Evolutionary conservation across 148 eudicot species (phyloP).

Genomic region (Tetragonia tetragonoides): DNA sequence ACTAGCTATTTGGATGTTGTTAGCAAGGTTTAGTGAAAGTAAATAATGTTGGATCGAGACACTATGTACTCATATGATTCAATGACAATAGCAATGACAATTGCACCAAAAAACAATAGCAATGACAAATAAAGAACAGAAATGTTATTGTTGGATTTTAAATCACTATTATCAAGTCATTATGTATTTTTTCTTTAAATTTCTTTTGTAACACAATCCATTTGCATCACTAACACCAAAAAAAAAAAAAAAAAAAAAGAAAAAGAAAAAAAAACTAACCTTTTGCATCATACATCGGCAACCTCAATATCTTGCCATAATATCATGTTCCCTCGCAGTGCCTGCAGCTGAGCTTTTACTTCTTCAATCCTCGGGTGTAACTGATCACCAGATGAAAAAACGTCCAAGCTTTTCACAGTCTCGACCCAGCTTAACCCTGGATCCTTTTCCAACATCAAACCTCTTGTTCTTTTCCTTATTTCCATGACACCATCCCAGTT

Average conservation of each 20-base stretch:
- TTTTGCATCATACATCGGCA: conserved; percentile 27
- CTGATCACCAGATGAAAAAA: conserved; percentile 67
- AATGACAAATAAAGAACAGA: too few species aligned
- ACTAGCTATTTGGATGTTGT: too few species aligned
- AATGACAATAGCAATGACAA: too few species aligned
- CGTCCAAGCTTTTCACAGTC: conserved; percentile 35
- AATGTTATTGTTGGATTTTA: too few species aligned
- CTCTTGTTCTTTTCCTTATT: conserved; percentile 54
- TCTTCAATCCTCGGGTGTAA: conserved; percentile 50
- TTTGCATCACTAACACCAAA: too few species aligned
- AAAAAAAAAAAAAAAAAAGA: background rate
- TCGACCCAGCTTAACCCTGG: conserved; percentile 87
- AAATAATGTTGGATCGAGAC: too few species aligned
- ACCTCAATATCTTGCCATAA: conserved; percentile 27
- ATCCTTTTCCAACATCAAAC: conserved; percentile 50
- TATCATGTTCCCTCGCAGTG: conserved; percentile 38
- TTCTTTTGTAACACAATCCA: too few species aligned
- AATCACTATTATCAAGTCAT: too few species aligned
- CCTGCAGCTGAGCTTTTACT: conserved; percentile 37
- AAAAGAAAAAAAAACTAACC: background rate
- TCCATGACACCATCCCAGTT: conserved; percentile 67
- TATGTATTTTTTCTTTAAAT: too few species aligned
- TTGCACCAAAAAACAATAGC: too few species aligned
- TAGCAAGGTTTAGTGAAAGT: too few species aligned
- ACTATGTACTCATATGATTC: too few species aligned